phyloP scores from a whole-genome alignment of 257 asterid genomes.

The Solanum piurae region DNA sequence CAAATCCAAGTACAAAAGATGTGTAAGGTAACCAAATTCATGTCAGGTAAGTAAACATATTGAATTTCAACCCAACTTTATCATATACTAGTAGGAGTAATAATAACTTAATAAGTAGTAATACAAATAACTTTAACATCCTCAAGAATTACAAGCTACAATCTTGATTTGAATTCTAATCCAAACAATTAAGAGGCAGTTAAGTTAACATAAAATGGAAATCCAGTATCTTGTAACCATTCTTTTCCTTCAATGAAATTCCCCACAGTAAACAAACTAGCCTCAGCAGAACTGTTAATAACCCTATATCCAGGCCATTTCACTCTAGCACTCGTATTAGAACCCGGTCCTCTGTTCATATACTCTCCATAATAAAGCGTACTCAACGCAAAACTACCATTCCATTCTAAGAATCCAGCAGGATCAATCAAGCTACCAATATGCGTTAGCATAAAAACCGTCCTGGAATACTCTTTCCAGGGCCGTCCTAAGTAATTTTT shows the following conservation, averaged over 20 bases:
- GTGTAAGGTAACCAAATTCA: background rate
- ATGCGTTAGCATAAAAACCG: conserved; percentile 45
- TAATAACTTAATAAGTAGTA: background rate
- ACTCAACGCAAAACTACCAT: conserved; percentile 38
- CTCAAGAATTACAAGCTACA: background rate
- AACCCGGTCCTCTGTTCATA: conserved; percentile 77
- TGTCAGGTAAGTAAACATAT: background rate
- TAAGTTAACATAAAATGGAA: conserved; percentile 60
- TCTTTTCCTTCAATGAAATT: conserved; percentile 57
- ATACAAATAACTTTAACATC: background rate
- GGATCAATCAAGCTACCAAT: conserved; percentile 55
- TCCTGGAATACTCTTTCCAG: conserved; percentile 71
- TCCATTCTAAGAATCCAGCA: conserved; percentile 77
- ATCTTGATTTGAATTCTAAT: background rate
- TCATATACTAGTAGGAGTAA: background rate
- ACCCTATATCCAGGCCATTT: conserved; percentile 82
- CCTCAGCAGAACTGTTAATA: conserved; percentile 44
- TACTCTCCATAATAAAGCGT: conserved; percentile 86
- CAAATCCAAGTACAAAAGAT: background rate
- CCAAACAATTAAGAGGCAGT: conserved; percentile 23
- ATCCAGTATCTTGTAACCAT: conserved; percentile 46
- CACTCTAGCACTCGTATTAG: conserved; percentile 66
- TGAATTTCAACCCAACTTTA: background rate
- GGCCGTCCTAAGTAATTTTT: conserved; percentile 71
- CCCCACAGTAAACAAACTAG: conserved; percentile 56